These are phyloP conservation scores for Nigrospora sphaerica DNA, from an alignment of 2,329 filamentous ascomycete genomes.

Conservation along the genomic window DNA sequence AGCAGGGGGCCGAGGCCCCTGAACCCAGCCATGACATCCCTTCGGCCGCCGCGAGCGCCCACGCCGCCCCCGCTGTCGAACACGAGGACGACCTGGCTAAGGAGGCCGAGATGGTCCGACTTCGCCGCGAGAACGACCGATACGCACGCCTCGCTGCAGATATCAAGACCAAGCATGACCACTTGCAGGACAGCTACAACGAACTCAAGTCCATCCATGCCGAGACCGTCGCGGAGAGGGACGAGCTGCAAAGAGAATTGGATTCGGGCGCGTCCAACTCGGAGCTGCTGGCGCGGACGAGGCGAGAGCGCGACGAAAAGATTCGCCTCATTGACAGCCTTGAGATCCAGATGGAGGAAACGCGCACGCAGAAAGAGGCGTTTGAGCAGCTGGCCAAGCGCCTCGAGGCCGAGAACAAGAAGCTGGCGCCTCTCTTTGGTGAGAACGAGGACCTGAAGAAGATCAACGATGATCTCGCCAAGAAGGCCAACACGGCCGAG, in stretches of 20 bases:
- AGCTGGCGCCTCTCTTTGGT: constrained; percentile 47
- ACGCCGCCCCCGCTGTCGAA: constrained; percentile 25
- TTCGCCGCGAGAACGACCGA: constrained; percentile 43
- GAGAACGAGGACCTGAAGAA: constrained; percentile 53
- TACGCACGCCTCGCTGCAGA: constrained; percentile 52
- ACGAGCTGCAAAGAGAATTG: constrained; percentile 46
- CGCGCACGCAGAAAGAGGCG: constrained; percentile 35
- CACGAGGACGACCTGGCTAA: constrained; percentile 46
- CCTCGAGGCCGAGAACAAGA: constrained; percentile 40
- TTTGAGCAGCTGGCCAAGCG: constrained; percentile 20
- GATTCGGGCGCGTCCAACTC: constrained; percentile 44
- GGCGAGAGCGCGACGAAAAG: constrained; percentile 49
- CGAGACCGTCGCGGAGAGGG: constrained; percentile 55
- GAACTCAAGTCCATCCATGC: constrained; percentile 44
- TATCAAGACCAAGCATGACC: constrained; percentile 51
- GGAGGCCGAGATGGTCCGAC: constrained; percentile 46
- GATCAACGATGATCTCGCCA: constrained; percentile 50
- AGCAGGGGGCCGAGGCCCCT: constrained; percentile 27
- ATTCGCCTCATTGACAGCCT: constrained; percentile 65
- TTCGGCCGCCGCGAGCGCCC: constrained; percentile 21
- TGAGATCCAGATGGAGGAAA: constrained; percentile 56
- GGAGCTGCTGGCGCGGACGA: constrained; percentile 12
- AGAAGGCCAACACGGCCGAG: constrained; percentile 57
- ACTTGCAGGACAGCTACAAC: constrained; percentile 56
- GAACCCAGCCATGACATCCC: constrained; percentile 4